Conservation (phyloP, 2,329 filamentous ascomycete genomes). For the Apiospora malaysiana region DNA sequence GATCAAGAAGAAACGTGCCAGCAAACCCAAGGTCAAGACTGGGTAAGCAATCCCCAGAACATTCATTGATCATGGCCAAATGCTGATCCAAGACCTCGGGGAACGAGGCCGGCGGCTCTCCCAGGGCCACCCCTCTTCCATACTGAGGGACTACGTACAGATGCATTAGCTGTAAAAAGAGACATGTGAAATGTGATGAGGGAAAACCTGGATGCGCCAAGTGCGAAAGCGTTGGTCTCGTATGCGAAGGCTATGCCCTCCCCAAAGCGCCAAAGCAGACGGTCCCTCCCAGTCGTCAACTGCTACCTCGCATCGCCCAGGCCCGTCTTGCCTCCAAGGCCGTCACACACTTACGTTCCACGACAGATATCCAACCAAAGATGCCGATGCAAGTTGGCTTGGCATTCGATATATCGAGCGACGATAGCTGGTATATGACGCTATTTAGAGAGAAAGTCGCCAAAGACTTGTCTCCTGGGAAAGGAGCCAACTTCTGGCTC, state of each 20-base stretch:
- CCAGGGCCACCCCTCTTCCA: not conserved
- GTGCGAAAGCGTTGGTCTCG: slow-evolving; percentile 38
- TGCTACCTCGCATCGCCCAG: slow-evolving; percentile 4
- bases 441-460: slow-evolving; percentile 33
- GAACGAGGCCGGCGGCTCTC: not conserved
- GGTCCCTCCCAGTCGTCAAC: slow-evolving; percentile 10
- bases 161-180: slow-evolving; percentile 35
- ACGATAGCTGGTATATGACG: slow-evolving; percentile 35
- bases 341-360: not conserved
- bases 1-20: slow-evolving; percentile 33
- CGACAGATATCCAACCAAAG: not conserved
- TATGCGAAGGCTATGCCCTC: slow-evolving; percentile 39
- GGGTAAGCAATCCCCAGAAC: slow-evolving; percentile 27
- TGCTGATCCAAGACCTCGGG: not conserved
- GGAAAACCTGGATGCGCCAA: slow-evolving; percentile 37
- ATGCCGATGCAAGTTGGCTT: slow-evolving; percentile 26
- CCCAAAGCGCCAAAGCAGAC: slow-evolving; percentile 27
- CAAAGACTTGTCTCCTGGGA: slow-evolving; percentile 33
- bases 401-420: slow-evolving; percentile 29
- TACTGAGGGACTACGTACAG: slow-evolving; percentile 16
- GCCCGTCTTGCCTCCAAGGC: not conserved
- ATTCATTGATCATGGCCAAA: slow-evolving; percentile 20
- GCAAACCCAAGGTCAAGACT: slow-evolving; percentile 36
- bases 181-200: slow-evolving; percentile 40
- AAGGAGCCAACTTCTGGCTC: slow-evolving; percentile 33